Percentiles rank a stretch among this genome's conserved stretches.
Conservation (phyloP, 208 protist species). For the Crithidia expoeki region DNA sequence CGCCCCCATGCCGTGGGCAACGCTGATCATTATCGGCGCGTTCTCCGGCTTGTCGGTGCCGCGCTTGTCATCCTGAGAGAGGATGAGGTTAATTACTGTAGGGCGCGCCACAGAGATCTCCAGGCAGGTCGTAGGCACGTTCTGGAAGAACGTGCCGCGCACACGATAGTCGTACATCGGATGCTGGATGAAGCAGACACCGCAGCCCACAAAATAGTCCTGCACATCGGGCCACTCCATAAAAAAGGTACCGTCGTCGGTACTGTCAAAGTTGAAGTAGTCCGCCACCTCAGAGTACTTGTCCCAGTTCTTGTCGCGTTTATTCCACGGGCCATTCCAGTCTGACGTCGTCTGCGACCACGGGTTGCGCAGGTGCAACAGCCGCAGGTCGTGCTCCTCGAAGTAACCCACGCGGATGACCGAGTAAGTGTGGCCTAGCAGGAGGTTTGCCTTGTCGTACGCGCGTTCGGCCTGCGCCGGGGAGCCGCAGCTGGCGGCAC, state of each 20-base stretch:
- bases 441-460: constrained; percentile 63
- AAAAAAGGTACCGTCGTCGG: constrained; percentile 69
- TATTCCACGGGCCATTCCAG: constrained; percentile 74
- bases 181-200: constrained; percentile 79
- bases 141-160: constrained; percentile 73
- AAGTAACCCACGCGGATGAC: constrained; percentile 69
- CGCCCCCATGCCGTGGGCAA: constrained; percentile 64
- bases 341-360: constrained; percentile 41
- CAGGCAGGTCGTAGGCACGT: constrained; percentile 68
- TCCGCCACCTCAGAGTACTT: constrained; percentile 51
- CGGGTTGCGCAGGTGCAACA: constrained; percentile 76
- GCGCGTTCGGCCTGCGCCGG: constrained; percentile 38
- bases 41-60: constrained; percentile 66
- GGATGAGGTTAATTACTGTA: constrained; percentile 59
- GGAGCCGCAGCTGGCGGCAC: constrained; percentile 28
- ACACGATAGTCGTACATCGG: constrained; percentile 81
- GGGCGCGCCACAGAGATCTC: constrained; percentile 57
- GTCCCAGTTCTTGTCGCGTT: constrained; percentile 61
- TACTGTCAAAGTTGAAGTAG: constrained; percentile 47
- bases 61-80: constrained; percentile 81
- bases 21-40: constrained; percentile 79
- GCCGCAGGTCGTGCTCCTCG: constrained; percentile 47
- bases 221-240: constrained; percentile 83
- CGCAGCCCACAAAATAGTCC: constrained; percentile 72
- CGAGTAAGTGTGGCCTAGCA: constrained; percentile 66